phyloP scores from a whole-genome alignment of 2,329 filamentous ascomycete genomes.

The Lachnellula hyalina region DNA sequence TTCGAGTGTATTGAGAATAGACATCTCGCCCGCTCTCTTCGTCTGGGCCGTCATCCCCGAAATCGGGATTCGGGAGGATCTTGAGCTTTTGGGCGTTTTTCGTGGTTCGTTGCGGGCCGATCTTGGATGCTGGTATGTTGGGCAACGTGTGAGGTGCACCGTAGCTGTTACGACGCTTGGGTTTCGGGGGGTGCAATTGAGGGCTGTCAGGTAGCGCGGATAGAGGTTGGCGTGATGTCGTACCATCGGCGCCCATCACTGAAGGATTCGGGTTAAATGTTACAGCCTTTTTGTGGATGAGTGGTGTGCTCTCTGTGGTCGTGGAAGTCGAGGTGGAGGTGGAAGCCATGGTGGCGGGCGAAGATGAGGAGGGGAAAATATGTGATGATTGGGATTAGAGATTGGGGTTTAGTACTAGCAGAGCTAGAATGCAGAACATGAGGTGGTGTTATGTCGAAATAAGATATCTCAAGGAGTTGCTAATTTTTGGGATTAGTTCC shows the following conservation, averaged over 20 bases:
- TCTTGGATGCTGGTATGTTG: constrained; percentile 51
- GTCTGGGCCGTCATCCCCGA: constrained; percentile 69
- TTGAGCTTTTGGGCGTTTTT: constrained; percentile 97
- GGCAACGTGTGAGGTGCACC: constrained; percentile 43
- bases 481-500: neutral
- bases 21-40: constrained; percentile 93
- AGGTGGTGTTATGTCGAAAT: neutral
- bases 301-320: constrained; percentile 21
- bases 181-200: constrained; percentile 47
- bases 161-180: constrained; percentile 80
- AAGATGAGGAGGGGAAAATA: neutral
- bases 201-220: constrained; percentile 30
- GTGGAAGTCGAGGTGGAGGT: constrained; percentile 17
- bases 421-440: neutral
- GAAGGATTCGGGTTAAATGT: constrained; percentile 71
- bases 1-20: constrained; percentile 95
- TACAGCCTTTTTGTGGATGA: constrained; percentile 48
- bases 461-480: neutral
- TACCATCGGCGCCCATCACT: constrained; percentile 51
- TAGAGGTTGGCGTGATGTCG: constrained; percentile 39
- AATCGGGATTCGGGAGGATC: constrained; percentile 85
- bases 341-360: constrained; percentile 18
- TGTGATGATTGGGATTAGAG: neutral
- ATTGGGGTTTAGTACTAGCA: neutral
- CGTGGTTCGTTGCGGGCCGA: constrained; percentile 89